These are phyloP conservation scores for Tuber calosporum DNA, from an alignment of 495 filamentous ascomycete species.

Conservation along the genomic window DNA sequence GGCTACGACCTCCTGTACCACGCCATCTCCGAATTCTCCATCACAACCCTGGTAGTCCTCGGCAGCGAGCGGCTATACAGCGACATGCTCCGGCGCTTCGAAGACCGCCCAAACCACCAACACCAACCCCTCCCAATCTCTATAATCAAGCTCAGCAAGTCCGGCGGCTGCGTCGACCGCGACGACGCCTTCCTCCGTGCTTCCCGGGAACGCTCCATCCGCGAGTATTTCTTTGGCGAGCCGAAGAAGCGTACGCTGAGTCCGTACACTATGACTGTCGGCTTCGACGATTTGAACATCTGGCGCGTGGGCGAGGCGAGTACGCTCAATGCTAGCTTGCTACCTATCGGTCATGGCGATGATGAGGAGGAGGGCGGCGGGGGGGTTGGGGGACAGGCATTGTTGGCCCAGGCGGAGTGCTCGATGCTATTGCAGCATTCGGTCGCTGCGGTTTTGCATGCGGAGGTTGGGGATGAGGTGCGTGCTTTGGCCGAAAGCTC, in stretches of 20 bases:
- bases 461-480: conserved; percentile 56
- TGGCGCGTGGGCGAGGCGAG: conserved; percentile 54
- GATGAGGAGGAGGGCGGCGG: conserved; percentile 12
- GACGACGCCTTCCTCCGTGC: conserved; percentile 67
- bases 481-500: conserved; percentile 73
- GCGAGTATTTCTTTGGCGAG: conserved; percentile 90
- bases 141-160: conserved; percentile 74
- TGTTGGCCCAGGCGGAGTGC: conserved; percentile 57
- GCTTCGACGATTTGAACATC: conserved; percentile 64
- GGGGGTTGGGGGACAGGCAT: conserved; percentile 25
- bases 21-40: conserved; percentile 78
- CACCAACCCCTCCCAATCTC: conserved; percentile 53
- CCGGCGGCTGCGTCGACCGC: conserved; percentile 77
- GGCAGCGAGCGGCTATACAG: conserved; percentile 76
- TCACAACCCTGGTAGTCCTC: conserved; percentile 73
- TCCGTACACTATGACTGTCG: conserved; percentile 71
- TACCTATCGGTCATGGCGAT: conserved; percentile 43
- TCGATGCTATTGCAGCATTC: conserved; percentile 57
- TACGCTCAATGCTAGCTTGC: conserved; percentile 29
- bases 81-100: conserved; percentile 67
- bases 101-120: conserved; percentile 46
- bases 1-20: conserved; percentile 71
- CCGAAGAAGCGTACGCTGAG: conserved; percentile 63
- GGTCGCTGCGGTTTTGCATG: conserved; percentile 73
- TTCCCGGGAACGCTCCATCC: conserved; percentile 64